Conservation (phyloP, 345 rosid genomes). For the Linum tenue region DNA sequence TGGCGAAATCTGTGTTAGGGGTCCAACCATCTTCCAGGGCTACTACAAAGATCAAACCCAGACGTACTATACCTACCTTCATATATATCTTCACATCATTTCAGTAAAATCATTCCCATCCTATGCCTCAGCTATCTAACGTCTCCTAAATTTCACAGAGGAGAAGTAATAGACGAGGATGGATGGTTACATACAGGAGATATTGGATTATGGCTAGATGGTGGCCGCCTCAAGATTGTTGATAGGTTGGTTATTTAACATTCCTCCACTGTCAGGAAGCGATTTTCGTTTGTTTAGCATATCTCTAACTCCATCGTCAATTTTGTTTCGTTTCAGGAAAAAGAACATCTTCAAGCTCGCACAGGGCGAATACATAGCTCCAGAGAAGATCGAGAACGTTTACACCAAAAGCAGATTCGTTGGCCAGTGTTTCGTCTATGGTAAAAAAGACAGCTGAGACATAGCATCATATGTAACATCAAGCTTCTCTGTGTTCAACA, state of each 20-base stretch:
- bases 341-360: constrained; percentile 49
- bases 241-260: constrained; percentile 21
- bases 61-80: constrained; percentile 34
- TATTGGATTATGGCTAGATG: constrained; percentile 38
- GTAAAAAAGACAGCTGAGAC: constrained; percentile 6
- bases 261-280: neutral
- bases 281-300: neutral
- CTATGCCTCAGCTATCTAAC: constrained; percentile 9
- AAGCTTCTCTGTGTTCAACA: neutral
- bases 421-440: constrained; percentile 35
- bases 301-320: neutral
- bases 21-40: constrained; percentile 76
- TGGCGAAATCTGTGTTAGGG: constrained; percentile 90
- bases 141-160: constrained; percentile 23
- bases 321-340: constrained; percentile 14
- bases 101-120: neutral
- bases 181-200: constrained; percentile 43
- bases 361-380: constrained; percentile 43
- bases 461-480: neutral
- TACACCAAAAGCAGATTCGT: constrained; percentile 36
- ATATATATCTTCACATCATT: constrained; percentile 8
- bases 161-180: constrained; percentile 35
- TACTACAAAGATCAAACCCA: constrained; percentile 75
- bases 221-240: constrained; percentile 42
- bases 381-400: constrained; percentile 38